These are phyloP conservation scores for Spathaspora sp. DNA, from an alignment of 805 yeast species.

Conservation along the genomic window DNA sequence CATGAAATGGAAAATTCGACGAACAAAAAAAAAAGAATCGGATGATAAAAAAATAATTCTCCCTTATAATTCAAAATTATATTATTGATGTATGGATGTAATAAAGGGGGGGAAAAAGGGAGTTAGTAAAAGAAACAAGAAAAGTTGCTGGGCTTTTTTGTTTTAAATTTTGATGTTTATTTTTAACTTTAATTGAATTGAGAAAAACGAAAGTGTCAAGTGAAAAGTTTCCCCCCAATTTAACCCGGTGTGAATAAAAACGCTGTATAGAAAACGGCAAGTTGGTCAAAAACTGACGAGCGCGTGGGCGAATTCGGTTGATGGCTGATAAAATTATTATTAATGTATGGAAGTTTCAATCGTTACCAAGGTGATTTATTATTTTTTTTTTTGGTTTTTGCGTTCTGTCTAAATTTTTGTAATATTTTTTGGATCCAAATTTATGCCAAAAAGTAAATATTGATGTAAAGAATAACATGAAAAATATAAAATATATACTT, in stretches of 20 bases:
- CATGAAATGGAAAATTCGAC: not conserved
- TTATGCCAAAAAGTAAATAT: not conserved
- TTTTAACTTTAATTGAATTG: not conserved
- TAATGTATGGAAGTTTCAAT: not conserved
- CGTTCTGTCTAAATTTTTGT: not conserved
- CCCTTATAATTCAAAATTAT: not conserved
- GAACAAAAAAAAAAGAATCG: not conserved
- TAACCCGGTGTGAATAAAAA: no score
- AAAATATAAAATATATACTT: no score
- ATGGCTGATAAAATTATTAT: not conserved
- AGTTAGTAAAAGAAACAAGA: not conserved
- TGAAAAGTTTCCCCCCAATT: not conserved
- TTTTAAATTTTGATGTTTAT: not conserved
- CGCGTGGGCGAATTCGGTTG: not conserved
- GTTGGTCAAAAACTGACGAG: not conserved
- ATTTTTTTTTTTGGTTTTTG: not conserved
- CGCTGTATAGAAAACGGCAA: not conserved
- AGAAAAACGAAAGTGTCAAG: not conserved
- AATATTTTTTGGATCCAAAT: not conserved
- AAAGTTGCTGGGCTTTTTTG: not conserved
- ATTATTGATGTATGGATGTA: not conserved
- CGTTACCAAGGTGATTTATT: not conserved
- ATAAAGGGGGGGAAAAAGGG: not conserved
- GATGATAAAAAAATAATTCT: not conserved
- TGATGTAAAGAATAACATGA: not conserved